phyloP scores from a whole-genome alignment of 2,329 filamentous ascomycete species.

The Dactylellina sp. region DNA sequence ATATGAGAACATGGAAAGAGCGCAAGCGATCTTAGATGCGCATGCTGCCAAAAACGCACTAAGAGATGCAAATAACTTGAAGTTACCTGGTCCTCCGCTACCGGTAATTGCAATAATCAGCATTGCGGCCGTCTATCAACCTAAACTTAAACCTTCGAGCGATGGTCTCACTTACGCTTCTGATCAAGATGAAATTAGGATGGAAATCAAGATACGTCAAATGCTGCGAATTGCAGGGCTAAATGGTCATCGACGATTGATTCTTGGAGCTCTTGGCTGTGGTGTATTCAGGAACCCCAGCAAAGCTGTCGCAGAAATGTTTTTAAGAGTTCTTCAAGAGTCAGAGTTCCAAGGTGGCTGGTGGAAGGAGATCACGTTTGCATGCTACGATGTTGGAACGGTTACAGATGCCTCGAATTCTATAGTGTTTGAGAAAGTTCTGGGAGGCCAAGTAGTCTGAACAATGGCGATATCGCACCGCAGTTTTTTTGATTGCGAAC shows the following conservation, averaged over 20 bases:
- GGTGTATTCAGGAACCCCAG: slow-evolving; percentile 75
- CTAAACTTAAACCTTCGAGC: slow-evolving; percentile 54
- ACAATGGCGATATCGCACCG: too few relatives aligned
- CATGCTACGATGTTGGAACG: slow-evolving; percentile 60
- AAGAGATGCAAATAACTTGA: slow-evolving; percentile 49
- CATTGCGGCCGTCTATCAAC: slow-evolving; percentile 69
- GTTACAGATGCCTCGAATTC: slow-evolving; percentile 65
- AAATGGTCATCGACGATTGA: slow-evolving; percentile 70
- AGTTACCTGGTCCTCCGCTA: slow-evolving; percentile 60
- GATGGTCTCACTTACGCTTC: slow-evolving; percentile 59
- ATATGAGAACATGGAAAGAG: slow-evolving; percentile 60
- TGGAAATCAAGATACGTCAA: slow-evolving; percentile 73
- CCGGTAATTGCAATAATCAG: slow-evolving; percentile 72
- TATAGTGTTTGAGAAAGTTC: slow-evolving; percentile 60
- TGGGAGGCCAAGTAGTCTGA: slow-evolving; percentile 40
- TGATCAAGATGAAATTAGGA: slow-evolving; percentile 67
- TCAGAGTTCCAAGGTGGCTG: slow-evolving; percentile 73
- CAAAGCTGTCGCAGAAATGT: slow-evolving; percentile 73
- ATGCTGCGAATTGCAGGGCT: slow-evolving; percentile 72
- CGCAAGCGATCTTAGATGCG: slow-evolving; percentile 46
- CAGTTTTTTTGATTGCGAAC: too few relatives aligned
- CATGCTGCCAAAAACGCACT: not conserved
- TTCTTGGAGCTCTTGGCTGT: slow-evolving; percentile 77
- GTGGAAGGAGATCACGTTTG: slow-evolving; percentile 76
- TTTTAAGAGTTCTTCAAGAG: slow-evolving; percentile 72